Conservation (phyloP, 129 eudicot species). For the Artemisia argyi region DNA sequence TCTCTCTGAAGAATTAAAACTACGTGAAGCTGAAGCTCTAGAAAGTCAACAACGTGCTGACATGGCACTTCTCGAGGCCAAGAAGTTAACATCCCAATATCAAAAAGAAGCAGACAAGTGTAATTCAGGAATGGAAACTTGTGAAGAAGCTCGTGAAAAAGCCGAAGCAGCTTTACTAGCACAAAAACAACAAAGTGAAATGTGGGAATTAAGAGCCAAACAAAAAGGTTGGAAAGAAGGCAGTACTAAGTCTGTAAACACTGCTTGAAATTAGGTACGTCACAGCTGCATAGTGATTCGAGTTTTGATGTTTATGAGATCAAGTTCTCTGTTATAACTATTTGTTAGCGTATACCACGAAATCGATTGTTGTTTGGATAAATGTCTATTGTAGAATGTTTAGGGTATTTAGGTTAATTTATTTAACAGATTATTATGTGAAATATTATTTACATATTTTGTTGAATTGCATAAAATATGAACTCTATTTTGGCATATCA, state of each 20-base stretch:
- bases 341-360: slow-evolving; percentile 19
- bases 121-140: slow-evolving; percentile 97
- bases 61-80: slow-evolving; percentile 89
- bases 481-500: not conserved
- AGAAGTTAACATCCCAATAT: slow-evolving; percentile 89
- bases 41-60: slow-evolving; percentile 86
- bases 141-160: slow-evolving; percentile 96
- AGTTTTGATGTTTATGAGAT: slow-evolving; percentile 23
- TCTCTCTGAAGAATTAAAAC: slow-evolving; percentile 72
- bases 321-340: slow-evolving; percentile 20
- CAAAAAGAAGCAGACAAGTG: slow-evolving; percentile 98
- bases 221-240: slow-evolving; percentile 92
- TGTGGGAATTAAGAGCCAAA: slow-evolving; percentile 91
- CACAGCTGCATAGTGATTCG: slow-evolving; percentile 9
- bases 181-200: slow-evolving; percentile 64
- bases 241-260: slow-evolving; percentile 29
- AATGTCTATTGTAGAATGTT: slow-evolving; percentile 19
- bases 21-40: slow-evolving; percentile 77
- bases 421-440: not conserved
- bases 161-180: slow-evolving; percentile 69
- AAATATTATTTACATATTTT: not conserved
- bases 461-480: not conserved
- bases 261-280: slow-evolving; percentile 16
- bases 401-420: slow-evolving; percentile 12
- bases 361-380: slow-evolving; percentile 10